Percentiles rank a stretch among this genome's conserved stretches.
These are phyloP conservation scores for Simplicillium sp. DNA, from an alignment of 2,329 filamentous ascomycete genomes.

Conservation along the genomic window DNA sequence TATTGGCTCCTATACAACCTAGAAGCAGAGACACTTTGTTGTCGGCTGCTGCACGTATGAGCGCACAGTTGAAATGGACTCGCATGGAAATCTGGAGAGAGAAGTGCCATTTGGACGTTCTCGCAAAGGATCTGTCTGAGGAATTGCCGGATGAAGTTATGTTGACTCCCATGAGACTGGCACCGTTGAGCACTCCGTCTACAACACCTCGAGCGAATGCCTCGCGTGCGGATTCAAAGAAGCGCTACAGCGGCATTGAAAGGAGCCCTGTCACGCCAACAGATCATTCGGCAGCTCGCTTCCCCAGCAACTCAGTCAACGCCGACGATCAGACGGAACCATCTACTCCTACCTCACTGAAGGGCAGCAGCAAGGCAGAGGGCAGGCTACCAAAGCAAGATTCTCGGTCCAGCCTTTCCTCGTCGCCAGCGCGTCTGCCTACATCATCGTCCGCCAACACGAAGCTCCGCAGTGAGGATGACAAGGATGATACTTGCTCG, in stretches of 20 bases:
- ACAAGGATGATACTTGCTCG: constrained; percentile 8
- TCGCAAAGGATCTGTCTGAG: constrained; percentile 77
- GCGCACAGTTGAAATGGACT: constrained; percentile 88
- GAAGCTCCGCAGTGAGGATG: constrained; percentile 11
- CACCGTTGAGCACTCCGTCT: constrained; percentile 17
- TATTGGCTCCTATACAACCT: constrained; percentile 83
- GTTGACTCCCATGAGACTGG: background rate
- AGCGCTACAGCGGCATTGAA: constrained; percentile 12
- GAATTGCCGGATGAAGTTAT: constrained; percentile 32
- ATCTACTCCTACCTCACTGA: background rate
- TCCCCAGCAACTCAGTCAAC: constrained; percentile 1
- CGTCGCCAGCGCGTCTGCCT: constrained; percentile 16
- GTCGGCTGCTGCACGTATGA: constrained; percentile 72
- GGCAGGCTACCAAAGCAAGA: background rate
- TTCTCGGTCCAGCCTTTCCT: constrained; percentile 2
- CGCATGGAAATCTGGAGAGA: constrained; percentile 88
- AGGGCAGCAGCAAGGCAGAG: background rate
- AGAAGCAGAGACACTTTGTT: constrained; percentile 81
- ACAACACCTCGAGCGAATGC: constrained; percentile 7
- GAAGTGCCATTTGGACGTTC: constrained; percentile 82
- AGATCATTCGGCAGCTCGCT: constrained; percentile 10
- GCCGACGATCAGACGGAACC: background rate
- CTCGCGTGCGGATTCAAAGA: too few species aligned
- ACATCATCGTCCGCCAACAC: constrained; percentile 12
- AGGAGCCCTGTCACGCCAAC: constrained; percentile 15